Conservation (phyloP, 495 filamentous ascomycete species). For the Chaetomidium leptoderma region DNA sequence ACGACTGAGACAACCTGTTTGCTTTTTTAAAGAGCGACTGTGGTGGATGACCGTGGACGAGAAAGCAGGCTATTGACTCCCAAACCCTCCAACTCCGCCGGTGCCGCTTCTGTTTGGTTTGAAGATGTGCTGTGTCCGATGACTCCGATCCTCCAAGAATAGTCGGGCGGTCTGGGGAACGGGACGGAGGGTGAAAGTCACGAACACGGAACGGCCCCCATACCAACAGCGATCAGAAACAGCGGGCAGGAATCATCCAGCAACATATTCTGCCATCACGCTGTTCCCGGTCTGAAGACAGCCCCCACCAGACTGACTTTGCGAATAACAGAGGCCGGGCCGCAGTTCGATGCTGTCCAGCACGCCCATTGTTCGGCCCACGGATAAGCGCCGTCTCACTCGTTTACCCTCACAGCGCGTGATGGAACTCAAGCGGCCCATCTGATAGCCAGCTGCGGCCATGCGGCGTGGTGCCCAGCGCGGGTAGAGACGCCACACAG, state of each 20-base stretch:
- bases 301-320: neutral
- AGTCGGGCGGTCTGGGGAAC: conserved; percentile 21
- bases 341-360: neutral
- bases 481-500: conserved; percentile 4
- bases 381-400: neutral
- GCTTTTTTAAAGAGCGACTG: neutral
- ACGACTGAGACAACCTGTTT: neutral
- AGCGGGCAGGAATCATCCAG: conserved; percentile 5
- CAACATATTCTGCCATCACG: neutral
- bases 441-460: conserved; percentile 7
- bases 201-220: conserved; percentile 9
- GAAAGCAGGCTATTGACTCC: neutral
- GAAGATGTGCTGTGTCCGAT: conserved; percentile 13
- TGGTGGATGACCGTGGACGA: neutral
- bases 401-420: neutral
- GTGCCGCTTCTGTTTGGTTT: conserved; percentile 20
- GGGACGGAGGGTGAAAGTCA: conserved; percentile 18
- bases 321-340: too few species aligned
- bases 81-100: neutral
- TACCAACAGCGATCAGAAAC: conserved; percentile 26
- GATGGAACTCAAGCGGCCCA: conserved; percentile 8
- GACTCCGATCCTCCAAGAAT: conserved; percentile 7
- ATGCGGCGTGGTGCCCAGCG: neutral
- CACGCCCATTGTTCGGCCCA: neutral
- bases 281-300: neutral